Evolutionary conservation across 2,329 filamentous ascomycete species (phyloP).

Genomic region (Fusarium keratoplasticum): DNA sequence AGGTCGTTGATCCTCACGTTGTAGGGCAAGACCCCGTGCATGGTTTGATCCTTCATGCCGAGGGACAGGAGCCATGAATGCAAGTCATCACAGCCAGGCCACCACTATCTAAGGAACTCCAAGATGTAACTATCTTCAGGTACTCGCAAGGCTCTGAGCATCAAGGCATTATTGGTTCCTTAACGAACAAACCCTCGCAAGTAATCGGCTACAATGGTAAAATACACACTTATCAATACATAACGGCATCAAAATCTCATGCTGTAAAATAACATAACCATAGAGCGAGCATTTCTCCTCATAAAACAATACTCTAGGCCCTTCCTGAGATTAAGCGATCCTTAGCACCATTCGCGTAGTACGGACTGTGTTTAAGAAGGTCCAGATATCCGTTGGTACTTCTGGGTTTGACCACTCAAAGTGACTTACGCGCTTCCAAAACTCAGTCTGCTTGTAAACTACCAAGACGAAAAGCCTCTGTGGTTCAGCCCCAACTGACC

Average conservation of each 20-base stretch:
- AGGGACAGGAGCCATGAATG: too few species aligned
- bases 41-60: too few species aligned
- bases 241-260: not conserved
- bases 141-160: too few species aligned
- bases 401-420: constrained; percentile 15
- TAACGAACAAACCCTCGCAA: not conserved
- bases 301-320: not conserved
- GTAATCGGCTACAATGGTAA: not conserved
- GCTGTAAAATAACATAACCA: not conserved
- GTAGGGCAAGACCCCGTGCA: too few species aligned
- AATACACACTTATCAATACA: not conserved
- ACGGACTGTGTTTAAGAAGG: fast-evolving
- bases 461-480: not conserved
- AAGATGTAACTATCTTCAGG: too few species aligned
- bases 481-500: too few species aligned
- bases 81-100: too few species aligned
- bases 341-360: not conserved
- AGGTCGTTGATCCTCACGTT: not conserved
- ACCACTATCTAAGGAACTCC: not conserved
- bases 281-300: not conserved
- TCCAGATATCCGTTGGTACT: fast-evolving
- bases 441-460: not conserved
- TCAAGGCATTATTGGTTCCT: too few species aligned
- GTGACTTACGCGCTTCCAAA: not conserved
- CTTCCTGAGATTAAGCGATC: not conserved